Percentiles rank a stretch among this genome's conserved stretches.
Conservation (phyloP, 176 grass and related monocot genomes). For the Elymus sibiricus region DNA sequence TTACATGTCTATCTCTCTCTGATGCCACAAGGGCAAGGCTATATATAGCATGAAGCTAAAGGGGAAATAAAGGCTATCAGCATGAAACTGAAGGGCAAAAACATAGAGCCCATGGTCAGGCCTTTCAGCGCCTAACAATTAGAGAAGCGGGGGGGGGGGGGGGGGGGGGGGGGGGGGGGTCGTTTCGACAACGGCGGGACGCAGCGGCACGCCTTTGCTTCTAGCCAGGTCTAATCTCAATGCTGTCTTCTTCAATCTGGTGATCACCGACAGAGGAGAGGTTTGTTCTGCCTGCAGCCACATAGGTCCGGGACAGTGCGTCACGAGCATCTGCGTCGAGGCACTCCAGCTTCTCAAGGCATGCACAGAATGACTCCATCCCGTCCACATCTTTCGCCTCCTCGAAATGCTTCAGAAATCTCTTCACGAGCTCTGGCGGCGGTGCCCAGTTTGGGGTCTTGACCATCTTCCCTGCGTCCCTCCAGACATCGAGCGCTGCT, state of each 20-base stretch:
- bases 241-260: constrained; percentile 16
- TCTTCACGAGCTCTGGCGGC: constrained; percentile 22
- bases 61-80: background rate
- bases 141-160: too few species aligned
- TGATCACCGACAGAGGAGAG: background rate
- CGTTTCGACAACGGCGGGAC: too few species aligned
- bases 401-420: constrained; percentile 42
- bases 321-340: constrained; percentile 30
- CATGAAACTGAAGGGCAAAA: background rate
- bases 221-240: constrained; percentile 13
- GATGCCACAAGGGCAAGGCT: background rate
- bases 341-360: constrained; percentile 22
- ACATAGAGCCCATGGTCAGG: background rate
- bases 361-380: constrained; percentile 23
- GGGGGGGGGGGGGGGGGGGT: too few species aligned
- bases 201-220: too few species aligned
- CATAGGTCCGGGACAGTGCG: constrained; percentile 20
- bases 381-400: constrained; percentile 38
- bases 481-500: constrained; percentile 12
- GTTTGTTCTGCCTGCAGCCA: constrained; percentile 21
- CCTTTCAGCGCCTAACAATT: background rate
- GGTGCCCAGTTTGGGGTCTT: constrained; percentile 17
- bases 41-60: background rate
- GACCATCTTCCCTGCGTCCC: constrained; percentile 21
- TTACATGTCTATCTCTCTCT: background rate